Conservation (phyloP, 2,329 filamentous ascomycete species). For the Lachnellula cervina region DNA sequence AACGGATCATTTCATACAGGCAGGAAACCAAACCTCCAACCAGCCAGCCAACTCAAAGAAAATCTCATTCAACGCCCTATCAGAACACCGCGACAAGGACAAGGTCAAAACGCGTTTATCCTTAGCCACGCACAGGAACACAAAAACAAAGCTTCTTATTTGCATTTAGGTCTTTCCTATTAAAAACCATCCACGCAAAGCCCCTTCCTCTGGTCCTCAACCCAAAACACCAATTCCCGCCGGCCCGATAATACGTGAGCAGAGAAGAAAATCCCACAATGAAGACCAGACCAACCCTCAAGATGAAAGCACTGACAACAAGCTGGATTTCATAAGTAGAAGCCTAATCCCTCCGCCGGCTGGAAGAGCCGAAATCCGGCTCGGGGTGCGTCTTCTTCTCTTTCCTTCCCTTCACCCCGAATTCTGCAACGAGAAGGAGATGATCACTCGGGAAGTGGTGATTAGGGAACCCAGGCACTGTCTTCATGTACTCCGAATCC, state of each 20-base stretch:
- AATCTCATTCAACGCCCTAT: constrained; percentile 16
- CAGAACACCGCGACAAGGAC: constrained; percentile 17
- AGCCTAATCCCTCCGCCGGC: constrained; percentile 16
- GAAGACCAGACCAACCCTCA: constrained; percentile 5
- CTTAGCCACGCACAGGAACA: constrained; percentile 1
- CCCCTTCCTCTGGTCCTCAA: neutral
- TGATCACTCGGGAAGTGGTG: constrained; percentile 74
- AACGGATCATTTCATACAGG: neutral
- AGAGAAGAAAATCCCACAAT: constrained; percentile 13
- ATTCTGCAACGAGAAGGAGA: constrained; percentile 63
- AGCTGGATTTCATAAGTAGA: constrained; percentile 5
- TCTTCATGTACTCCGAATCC: constrained; percentile 65
- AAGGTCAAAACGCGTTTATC: neutral
- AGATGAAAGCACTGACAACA: constrained; percentile 4
- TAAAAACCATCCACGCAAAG: neutral
- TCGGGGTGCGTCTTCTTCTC: constrained; percentile 28
- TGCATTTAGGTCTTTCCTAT: constrained; percentile 5
- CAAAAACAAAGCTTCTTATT: constrained; percentile 3
- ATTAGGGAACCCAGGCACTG: constrained; percentile 69
- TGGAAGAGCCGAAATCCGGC: constrained; percentile 31
- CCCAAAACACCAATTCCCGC: constrained; percentile 18
- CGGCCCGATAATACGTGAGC: constrained; percentile 14
- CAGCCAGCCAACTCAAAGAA: constrained; percentile 3
- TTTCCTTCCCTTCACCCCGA: constrained; percentile 63
- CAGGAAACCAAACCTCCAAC: neutral